Evolutionary conservation across 2,329 filamentous ascomycete genomes (phyloP).

Genomic region (Exophiala phaeomuriformis): DNA sequence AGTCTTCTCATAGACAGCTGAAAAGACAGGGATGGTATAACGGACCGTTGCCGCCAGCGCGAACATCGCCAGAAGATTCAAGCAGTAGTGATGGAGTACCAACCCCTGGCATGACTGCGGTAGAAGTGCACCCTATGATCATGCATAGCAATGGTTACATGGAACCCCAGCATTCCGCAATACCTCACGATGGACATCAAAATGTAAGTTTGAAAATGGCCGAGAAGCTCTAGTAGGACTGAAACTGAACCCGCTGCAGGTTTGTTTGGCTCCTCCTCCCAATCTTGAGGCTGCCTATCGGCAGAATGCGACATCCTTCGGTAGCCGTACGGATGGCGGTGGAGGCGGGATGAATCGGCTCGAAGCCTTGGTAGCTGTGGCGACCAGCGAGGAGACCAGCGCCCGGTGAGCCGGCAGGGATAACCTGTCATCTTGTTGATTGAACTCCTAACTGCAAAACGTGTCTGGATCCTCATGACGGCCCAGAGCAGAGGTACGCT

Average conservation of each 20-base stretch:
- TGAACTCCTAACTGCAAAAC: not conserved
- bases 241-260: conserved; percentile 28
- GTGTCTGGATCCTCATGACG: conserved; percentile 7
- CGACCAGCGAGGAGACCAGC: conserved; percentile 41
- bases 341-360: conserved; percentile 40
- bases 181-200: conserved; percentile 34
- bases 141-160: conserved; percentile 43
- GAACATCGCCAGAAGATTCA: conserved; percentile 43
- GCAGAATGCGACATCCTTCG: conserved; percentile 13
- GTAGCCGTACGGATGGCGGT: conserved; percentile 17
- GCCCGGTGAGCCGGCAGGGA: conserved; percentile 8
- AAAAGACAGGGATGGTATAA: conserved; percentile 33
- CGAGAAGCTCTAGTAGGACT: conserved; percentile 2
- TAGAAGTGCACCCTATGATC: conserved; percentile 44
- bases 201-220: conserved; percentile 33
- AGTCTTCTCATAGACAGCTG: conserved; percentile 15
- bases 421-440: conserved; percentile 1
- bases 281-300: conserved; percentile 14
- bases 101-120: conserved; percentile 42
- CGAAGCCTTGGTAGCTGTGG: conserved; percentile 46
- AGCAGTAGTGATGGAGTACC: conserved; percentile 44
- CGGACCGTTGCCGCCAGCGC: conserved; percentile 31
- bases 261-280: conserved; percentile 20
- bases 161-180: conserved; percentile 36
- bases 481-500: conserved; percentile 5